phyloP scores from a whole-genome alignment of 305 asterid species.

The Fraxinus floribunda region DNA sequence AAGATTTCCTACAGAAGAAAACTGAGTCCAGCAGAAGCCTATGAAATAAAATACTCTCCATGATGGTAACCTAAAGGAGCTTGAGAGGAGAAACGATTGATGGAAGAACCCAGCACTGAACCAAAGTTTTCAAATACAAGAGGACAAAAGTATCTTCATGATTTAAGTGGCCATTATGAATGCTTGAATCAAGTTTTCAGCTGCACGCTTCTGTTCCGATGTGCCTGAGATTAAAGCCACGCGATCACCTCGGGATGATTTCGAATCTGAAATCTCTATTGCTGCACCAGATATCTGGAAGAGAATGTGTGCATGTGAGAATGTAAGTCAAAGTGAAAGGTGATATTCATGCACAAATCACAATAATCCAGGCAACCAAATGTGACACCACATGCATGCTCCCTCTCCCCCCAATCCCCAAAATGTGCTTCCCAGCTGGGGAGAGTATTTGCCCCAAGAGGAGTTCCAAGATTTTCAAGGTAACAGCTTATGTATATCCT shows the following conservation, averaged over 20 bases:
- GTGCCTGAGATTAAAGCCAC: conserved; percentile 86
- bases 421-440: conserved; percentile 10
- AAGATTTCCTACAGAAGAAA: conserved; percentile 42
- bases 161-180: conserved; percentile 80
- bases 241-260: conserved; percentile 82
- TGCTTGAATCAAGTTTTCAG: conserved; percentile 91
- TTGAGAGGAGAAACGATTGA: conserved; percentile 27
- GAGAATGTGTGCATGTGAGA: conserved; percentile 30
- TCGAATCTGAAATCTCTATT: conserved; percentile 72
- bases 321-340: conserved; percentile 16
- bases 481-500: not conserved
- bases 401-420: not conserved
- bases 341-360: conserved; percentile 11
- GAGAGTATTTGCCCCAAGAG: conserved; percentile 22
- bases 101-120: conserved; percentile 17
- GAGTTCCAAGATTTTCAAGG: conserved; percentile 13
- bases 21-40: conserved; percentile 35
- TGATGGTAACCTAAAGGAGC: conserved; percentile 36
- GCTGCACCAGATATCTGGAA: conserved; percentile 95
- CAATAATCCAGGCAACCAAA: conserved; percentile 3
- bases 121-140: conserved; percentile 25
- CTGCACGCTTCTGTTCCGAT: conserved; percentile 80
- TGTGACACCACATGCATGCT: conserved; percentile 1
- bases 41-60: conserved; percentile 27
- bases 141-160: conserved; percentile 21